Conservation (phyloP, 148 eudicot species). For the Oxyria digyna region DNA sequence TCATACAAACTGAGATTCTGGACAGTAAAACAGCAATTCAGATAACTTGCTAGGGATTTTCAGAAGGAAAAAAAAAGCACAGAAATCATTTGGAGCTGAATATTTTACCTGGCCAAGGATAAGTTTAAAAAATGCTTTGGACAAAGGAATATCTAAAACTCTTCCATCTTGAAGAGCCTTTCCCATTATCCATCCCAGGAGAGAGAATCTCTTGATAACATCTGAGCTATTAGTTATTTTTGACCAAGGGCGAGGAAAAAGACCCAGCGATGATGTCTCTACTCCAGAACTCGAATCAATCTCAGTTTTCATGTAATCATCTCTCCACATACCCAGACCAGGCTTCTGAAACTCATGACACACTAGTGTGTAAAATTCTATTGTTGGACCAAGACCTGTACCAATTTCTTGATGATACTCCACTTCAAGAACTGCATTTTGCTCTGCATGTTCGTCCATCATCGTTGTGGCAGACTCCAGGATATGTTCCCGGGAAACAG, state of each 20-base stretch:
- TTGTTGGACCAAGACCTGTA: slow-evolving; percentile 94
- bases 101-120: slow-evolving; percentile 69
- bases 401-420: slow-evolving; percentile 90
- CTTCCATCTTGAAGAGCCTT: slow-evolving; percentile 93
- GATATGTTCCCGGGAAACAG: slow-evolving; percentile 44
- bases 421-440: slow-evolving; percentile 66
- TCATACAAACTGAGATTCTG: slow-evolving; percentile 79
- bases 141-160: slow-evolving; percentile 83
- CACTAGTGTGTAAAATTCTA: slow-evolving; percentile 83
- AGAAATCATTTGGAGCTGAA: neutral
- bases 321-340: slow-evolving; percentile 89
- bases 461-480: slow-evolving; percentile 67
- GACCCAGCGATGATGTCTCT: slow-evolving; percentile 33
- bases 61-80: neutral
- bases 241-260: slow-evolving; percentile 96
- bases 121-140: slow-evolving; percentile 77
- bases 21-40: slow-evolving; percentile 1
- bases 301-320: slow-evolving; percentile 15
- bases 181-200: slow-evolving; percentile 70
- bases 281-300: slow-evolving; percentile 21
- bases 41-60: neutral
- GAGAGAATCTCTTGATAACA: slow-evolving; percentile 55
- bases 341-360: slow-evolving; percentile 71
- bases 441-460: slow-evolving; percentile 64
- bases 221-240: slow-evolving; percentile 33